Evolutionary conservation across 495 filamentous ascomycete species (phyloP).

Genomic region (Neurospora tetraspora): DNA sequence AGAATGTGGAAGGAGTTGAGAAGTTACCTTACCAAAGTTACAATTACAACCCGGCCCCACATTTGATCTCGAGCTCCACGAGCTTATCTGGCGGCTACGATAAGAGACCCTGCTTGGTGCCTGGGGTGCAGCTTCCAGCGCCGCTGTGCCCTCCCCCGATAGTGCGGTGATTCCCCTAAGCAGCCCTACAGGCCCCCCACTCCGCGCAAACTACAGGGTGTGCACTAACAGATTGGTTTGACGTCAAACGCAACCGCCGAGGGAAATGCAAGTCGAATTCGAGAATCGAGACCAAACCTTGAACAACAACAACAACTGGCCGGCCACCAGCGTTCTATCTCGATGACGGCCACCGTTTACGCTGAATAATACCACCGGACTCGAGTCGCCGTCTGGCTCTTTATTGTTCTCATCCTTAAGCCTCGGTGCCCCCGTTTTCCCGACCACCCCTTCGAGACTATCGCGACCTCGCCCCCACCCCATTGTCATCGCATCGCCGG

Average conservation of each 20-base stretch:
- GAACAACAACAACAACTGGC: background rate
- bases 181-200: background rate
- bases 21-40: no score
- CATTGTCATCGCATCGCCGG: background rate
- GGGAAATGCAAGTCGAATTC: background rate
- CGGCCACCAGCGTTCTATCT: background rate
- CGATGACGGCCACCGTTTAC: background rate
- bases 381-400: background rate
- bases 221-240: background rate
- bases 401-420: background rate
- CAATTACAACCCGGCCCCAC: no score
- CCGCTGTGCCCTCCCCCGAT: background rate
- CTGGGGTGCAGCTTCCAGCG: background rate
- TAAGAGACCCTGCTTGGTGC: background rate
- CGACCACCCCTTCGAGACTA: background rate
- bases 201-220: background rate
- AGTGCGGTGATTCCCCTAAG: background rate
- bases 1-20: background rate
- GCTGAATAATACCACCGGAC: background rate
- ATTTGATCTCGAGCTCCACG: background rate
- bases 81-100: background rate
- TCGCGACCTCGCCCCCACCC: background rate
- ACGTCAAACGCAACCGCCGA: background rate
- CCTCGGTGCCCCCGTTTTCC: background rate
- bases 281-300: background rate